Base-by-base conservation (phyloP, 2,329 filamentous ascomycete genomes). In the Colletotrichum magnum region DNA sequence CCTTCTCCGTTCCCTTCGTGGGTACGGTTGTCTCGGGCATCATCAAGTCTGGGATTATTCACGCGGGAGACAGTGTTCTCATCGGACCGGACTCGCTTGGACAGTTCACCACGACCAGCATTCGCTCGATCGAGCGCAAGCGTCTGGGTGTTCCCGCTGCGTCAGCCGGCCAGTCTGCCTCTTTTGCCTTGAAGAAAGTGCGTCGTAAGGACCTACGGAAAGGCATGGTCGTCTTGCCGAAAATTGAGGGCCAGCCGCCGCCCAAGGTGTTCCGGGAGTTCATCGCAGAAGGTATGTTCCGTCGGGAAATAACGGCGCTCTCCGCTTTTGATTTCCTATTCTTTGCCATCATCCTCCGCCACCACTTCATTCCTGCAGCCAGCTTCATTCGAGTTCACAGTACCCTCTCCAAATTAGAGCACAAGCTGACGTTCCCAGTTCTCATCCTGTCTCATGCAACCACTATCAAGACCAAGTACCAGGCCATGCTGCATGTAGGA, bases 401-500 rank as follows among this genome's bases (percentile, higher is more conserved):
- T 36, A 4, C 32, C 10, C 7, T 10, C 9, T 36, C 7, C 7
- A 36, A 36, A 6, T 47, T 26, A n/a, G 41, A 26, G 52, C 36
- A 16, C 47, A 18, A 61, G 18, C 41, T 71, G 36, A 64, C 48
- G 74, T 53, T 26, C 18, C 0, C 66, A 90, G 96, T 99, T 1
- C 86, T 99, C 24, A 98, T 99, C 73, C 86, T 99, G 6, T 97
- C 93, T 4, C 96, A 99, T 76, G 94, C 95, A 0, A 99, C 96
- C 0, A 99, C 96, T 51, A 99, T 99, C 80, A 96, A 97, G 80
- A 94, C 91, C 0, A 95, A 94, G 75, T 99, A 99, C 74, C 96
- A 99, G 83, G 96, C 96, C 0, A 99, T 98, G 95, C 87, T 99
- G 24, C 96, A 99, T 75, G 95, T 99, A 5, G 96, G 96, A 0